Percentiles rank a stretch among this genome's conserved stretches.
Evolutionary conservation across 257 asterid genomes (phyloP).

Genomic region (Solanum rostratum): DNA sequence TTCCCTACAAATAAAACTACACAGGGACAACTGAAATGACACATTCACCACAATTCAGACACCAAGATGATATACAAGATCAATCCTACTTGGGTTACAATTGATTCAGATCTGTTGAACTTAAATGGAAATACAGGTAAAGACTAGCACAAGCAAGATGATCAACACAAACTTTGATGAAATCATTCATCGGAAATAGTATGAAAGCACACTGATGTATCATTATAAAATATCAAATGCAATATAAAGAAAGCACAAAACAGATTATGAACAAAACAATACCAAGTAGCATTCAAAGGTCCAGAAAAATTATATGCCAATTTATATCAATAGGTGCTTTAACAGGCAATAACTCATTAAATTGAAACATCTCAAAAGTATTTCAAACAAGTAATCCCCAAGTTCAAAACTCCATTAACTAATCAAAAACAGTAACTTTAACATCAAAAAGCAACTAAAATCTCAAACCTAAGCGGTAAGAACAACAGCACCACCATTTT

Average conservation of each 20-base stretch:
- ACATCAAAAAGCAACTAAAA: background rate
- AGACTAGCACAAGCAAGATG: background rate
- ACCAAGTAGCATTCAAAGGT: background rate
- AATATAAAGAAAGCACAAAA: background rate
- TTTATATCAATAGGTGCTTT: background rate
- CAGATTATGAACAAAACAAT: background rate
- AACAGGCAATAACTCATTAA: background rate
- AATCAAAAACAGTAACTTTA: background rate
- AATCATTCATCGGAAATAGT: background rate
- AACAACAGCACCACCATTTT: slow-evolving; percentile 22
- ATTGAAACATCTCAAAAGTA: background rate
- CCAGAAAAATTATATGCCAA: background rate
- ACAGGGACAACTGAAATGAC: background rate
- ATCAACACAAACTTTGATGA: background rate
- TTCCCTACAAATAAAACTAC: background rate
- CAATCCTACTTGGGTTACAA: background rate
- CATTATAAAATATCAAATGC: background rate
- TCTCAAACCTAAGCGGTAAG: slow-evolving; percentile 15
- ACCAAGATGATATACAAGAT: background rate
- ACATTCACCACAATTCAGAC: background rate
- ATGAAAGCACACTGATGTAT: background rate
- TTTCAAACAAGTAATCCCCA: background rate
- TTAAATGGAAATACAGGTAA: background rate
- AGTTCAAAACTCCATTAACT: background rate
- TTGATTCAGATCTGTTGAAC: background rate